phyloP scores from a whole-genome alignment of 2,329 filamentous ascomycete genomes.

The Cladosporium sp. region DNA sequence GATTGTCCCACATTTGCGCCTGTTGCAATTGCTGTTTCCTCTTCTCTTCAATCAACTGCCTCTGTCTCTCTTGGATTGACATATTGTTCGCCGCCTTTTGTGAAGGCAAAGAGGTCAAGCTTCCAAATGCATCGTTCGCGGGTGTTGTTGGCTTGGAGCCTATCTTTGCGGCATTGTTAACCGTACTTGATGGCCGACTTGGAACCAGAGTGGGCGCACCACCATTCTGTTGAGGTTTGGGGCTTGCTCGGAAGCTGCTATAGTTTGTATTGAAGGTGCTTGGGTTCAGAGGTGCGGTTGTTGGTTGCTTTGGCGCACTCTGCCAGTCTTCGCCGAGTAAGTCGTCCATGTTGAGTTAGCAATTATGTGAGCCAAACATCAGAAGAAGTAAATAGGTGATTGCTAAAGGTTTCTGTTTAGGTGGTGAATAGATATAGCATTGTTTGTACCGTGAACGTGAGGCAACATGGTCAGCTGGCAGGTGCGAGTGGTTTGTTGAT shows the following conservation, averaged over 20 bases:
- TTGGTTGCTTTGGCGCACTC: slow-evolving; percentile 30
- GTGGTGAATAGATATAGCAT: background rate
- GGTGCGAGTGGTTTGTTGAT: background rate
- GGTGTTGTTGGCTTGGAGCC: slow-evolving; percentile 54
- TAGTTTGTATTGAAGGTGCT: slow-evolving; percentile 29
- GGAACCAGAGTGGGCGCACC: slow-evolving; percentile 30
- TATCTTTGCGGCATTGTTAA: slow-evolving; percentile 47
- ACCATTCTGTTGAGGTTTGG: slow-evolving; percentile 42
- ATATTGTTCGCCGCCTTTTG: slow-evolving; percentile 67
- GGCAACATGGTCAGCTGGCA: background rate
- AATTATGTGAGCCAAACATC: background rate
- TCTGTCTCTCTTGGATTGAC: slow-evolving; percentile 64
- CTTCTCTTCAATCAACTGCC: slow-evolving; percentile 74
- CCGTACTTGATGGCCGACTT: slow-evolving; percentile 43
- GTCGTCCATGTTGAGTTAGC: slow-evolving; percentile 46
- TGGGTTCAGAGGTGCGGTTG: slow-evolving; percentile 29
- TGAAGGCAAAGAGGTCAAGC: slow-evolving; percentile 65
- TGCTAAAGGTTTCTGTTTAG: background rate
- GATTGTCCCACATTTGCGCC: slow-evolving; percentile 68
- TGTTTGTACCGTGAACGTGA: background rate
- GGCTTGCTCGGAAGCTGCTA: slow-evolving; percentile 40
- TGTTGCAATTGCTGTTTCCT: slow-evolving; percentile 73
- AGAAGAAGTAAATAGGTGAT: background rate
- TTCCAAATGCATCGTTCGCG: slow-evolving; percentile 72
- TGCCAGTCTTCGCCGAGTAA: slow-evolving; percentile 52